Evolutionary conservation across 2,329 filamentous ascomycete species (phyloP), one percentile per base, ranked within the genome.

Genomic region (Magnaporthiopsis poae): DNA sequence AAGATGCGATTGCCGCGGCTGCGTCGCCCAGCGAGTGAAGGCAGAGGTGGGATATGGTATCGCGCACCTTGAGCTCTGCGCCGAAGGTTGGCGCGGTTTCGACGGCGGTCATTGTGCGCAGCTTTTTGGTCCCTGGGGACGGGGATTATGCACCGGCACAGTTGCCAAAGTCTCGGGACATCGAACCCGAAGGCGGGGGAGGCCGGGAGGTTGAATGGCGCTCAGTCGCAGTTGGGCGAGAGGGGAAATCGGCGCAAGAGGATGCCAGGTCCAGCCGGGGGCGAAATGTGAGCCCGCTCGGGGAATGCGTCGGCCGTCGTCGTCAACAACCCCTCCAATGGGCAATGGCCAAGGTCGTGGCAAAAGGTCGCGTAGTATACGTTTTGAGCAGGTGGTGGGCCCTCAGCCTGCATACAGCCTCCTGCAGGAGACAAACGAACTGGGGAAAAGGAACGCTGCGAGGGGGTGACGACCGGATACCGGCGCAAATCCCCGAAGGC

Each of bases 31-130:
- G 52, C 7, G 8, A 29, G 3, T 33, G 33, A 1, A 64, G 29
- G 46, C 12, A 62, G n/a, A 35, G n/a, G 39, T 29, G 29, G 11
- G 29, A 60, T 25, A 29, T 46, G 21, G 46, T 36, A 63, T 9
- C 63, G 60, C 61, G 75, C 79, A 93, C 92, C 90, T 96, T 98
- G 77, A 98, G 84, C 82, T 97, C 93, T 68, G 90, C 87, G 80
- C 95, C 95, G 79, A 99, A 96, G 73, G 91, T 90, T 75, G 91
- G 91, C 80, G 88, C 84, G 75, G 85, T 86, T 73, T 96, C 92
- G 4, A 31, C 59, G 21, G 52, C 29, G 15, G 63, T n/a, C 63
- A 65, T 65, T 65, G 35, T 31, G 25, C 33, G 46, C n/a, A n/a
- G 31, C 7, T 21, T 18, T 56, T 33, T 29, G 33, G 29, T 29